Evolutionary conservation across 2,329 filamentous ascomycete genomes (phyloP), one percentile per base, ranked within the genome.

Genomic region (Ceratocystis diversiconidia): DNA sequence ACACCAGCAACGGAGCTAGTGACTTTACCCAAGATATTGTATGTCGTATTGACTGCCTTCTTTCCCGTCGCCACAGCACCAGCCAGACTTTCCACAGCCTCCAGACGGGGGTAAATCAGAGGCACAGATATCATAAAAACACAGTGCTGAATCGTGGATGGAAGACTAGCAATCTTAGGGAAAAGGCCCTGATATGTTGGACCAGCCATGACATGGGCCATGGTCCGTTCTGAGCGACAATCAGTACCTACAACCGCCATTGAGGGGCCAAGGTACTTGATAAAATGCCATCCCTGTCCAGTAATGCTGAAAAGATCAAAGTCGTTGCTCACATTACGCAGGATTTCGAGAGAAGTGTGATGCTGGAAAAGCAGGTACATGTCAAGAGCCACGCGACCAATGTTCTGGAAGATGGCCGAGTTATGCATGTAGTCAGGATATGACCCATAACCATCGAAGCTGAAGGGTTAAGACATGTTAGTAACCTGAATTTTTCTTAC

Each of bases 361-460:
- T 99, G 94, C 73, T 99, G 94, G 80, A 99, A 99, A 6, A 99
- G 82, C 44, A 99, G 81, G 73, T 97, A 99, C 92, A 96, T 96
- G 70, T 97, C 91, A 65, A 95, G 92, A 25, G 91, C 94, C 68
- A 99, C 87, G 46, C 94, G 85, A 28, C 94, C 94, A 72, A 97
- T 95, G 73, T 97, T 97, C 77, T 95, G 96, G 80, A 99, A 97
- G 77, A 97, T 91, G 69, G 95, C 88, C 19, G 91, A 96, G 70
- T 89, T 89, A 73, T 99, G 94, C 92, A 99, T 97, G 73, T 97
- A 95, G 68, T 96, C 91, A 0, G 94, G 94, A 72, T 97, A 99
- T 1, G 91, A 96, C 36, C 94, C 94, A 71, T 94, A 99, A 30
- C 94, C 94, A 72, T 99, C 94, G 71, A 99, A 99, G 67, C 90